Conservation (phyloP, 805 yeast species). For the Saccharomyces kudriavzevii region DNA sequence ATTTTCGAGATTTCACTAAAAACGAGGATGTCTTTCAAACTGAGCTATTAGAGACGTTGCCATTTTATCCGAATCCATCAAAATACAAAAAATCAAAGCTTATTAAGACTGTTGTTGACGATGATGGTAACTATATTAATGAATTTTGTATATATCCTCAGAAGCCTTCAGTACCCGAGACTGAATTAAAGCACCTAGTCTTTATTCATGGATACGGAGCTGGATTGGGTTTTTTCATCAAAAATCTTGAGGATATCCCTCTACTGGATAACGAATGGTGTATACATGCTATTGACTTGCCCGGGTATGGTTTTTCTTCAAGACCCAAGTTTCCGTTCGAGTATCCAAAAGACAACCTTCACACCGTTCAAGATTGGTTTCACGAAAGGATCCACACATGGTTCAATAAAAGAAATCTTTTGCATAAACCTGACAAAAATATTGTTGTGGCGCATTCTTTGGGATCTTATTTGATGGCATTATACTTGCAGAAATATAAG, state of each 20-base stretch:
- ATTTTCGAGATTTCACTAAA: conserved; percentile 35
- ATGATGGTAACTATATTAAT: conserved; percentile 52
- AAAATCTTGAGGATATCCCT: conserved; percentile 55
- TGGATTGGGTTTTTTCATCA: conserved; percentile 75
- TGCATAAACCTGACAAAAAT: conserved; percentile 34
- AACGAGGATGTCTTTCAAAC: conserved; percentile 39
- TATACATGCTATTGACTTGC: conserved; percentile 76
- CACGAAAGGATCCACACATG: conserved; percentile 44
- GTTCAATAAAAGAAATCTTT: conserved; percentile 26
- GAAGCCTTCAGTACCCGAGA: conserved; percentile 24
- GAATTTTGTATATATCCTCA: conserved; percentile 61
- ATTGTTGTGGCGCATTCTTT: conserved; percentile 77
- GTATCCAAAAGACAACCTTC: conserved; percentile 18
- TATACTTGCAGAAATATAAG: conserved; percentile 48
- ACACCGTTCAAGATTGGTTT: conserved; percentile 33
- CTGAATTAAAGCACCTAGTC: conserved; percentile 44
- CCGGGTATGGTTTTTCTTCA: conserved; percentile 87
- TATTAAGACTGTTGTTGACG: conserved; percentile 35
- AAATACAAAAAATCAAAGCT: conserved; percentile 21
- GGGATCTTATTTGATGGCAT: conserved; percentile 77
- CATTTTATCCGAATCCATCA: conserved; percentile 38
- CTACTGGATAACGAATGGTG: conserved; percentile 46
- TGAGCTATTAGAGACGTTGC: conserved; percentile 38
- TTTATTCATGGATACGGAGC: conserved; percentile 95
- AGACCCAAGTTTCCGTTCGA: conserved; percentile 57